phyloP scores from a whole-genome alignment of 1,284 basidiomycete genomes.

The Moniliella sp. region DNA sequence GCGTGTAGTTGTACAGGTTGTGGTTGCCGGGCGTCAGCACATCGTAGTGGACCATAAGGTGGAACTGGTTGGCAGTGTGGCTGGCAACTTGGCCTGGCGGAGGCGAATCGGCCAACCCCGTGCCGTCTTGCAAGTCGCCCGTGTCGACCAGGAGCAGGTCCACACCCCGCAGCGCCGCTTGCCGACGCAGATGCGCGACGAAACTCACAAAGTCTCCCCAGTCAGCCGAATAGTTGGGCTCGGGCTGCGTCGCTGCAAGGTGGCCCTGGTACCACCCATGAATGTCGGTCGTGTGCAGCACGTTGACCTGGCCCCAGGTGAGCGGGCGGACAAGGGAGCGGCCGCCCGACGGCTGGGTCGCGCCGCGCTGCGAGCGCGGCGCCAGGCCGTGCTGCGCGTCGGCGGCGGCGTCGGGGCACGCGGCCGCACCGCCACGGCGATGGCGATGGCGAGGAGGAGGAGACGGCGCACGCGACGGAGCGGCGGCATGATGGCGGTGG shows the following conservation, averaged over 20 bases:
- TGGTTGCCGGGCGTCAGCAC: conserved; percentile 69
- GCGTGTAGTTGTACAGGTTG: conserved; percentile 58
- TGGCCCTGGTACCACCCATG: conserved; percentile 39
- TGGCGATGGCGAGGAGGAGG: conserved; percentile 1
- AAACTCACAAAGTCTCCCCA: conserved; percentile 34
- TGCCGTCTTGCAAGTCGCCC: conserved; percentile 28
- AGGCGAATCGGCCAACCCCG: conserved; percentile 25
- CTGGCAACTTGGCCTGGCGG: conserved; percentile 16
- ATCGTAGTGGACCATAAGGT: conserved; percentile 57
- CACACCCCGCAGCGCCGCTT: conserved; percentile 14
- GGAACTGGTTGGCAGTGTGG: conserved; percentile 29
- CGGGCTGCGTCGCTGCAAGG: conserved; percentile 23
- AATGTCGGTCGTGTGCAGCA: conserved; percentile 58
- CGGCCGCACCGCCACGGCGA: not conserved
- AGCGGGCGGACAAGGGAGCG: conserved; percentile 36
- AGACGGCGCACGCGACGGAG: too few species aligned
- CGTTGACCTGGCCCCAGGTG: conserved; percentile 54
- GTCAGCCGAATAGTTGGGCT: conserved; percentile 15
- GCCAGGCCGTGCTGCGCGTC: conserved; percentile 3
- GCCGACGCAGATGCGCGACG: conserved; percentile 20
- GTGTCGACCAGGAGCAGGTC: conserved; percentile 30
- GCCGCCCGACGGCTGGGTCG: conserved; percentile 6
- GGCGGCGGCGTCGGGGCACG: conserved; percentile 3
- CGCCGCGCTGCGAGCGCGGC: conserved; percentile 2
- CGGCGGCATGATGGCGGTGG: too few species aligned